Percentiles rank a stretch among this genome's conserved stretches.
Evolutionary conservation across 169 alveolate species (phyloP).

Genomic region (Cryptosporidium andersoni): DNA sequence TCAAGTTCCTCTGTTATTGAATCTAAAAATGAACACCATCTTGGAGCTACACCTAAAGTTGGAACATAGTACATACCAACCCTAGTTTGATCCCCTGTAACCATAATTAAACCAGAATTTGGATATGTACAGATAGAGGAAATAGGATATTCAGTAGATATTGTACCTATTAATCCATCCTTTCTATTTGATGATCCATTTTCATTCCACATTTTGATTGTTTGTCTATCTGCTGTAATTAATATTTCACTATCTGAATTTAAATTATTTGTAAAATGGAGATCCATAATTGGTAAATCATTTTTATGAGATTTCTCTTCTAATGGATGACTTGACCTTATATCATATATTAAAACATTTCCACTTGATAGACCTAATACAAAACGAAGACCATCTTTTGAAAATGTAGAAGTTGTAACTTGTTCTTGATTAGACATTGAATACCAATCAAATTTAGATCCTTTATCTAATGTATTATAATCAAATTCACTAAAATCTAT

Average conservation of each 20-base stretch:
- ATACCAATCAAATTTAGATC: slow-evolving; percentile 48
- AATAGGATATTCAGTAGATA: slow-evolving; percentile 83
- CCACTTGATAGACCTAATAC: slow-evolving; percentile 68
- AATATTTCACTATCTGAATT: slow-evolving; percentile 73
- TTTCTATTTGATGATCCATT: slow-evolving; percentile 23
- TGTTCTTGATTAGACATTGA: not conserved
- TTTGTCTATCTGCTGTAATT: slow-evolving; percentile 81
- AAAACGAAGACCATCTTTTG: slow-evolving; percentile 62
- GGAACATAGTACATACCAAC: slow-evolving; percentile 93
- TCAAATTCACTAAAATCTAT: not conserved
- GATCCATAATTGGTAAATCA: slow-evolving; percentile 69
- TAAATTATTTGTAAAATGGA: slow-evolving; percentile 50
- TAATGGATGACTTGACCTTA: slow-evolving; percentile 73
- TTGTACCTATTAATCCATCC: slow-evolving; percentile 81
- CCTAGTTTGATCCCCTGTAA: slow-evolving; percentile 91
- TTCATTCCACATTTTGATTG: slow-evolving; percentile 80
- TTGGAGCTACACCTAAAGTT: slow-evolving; percentile 94
- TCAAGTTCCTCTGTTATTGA: slow-evolving; percentile 96
- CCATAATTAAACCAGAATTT: slow-evolving; percentile 91
- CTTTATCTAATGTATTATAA: not conserved
- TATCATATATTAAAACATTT: slow-evolving; percentile 71
- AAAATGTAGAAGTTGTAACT: slow-evolving; percentile 44
- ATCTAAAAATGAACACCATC: slow-evolving; percentile 96
- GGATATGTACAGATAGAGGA: slow-evolving; percentile 84
- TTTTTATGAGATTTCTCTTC: slow-evolving; percentile 66